Base-by-base conservation (phyloP, 768 basidiomycete species). In the Leccinum disarticulatum region DNA sequence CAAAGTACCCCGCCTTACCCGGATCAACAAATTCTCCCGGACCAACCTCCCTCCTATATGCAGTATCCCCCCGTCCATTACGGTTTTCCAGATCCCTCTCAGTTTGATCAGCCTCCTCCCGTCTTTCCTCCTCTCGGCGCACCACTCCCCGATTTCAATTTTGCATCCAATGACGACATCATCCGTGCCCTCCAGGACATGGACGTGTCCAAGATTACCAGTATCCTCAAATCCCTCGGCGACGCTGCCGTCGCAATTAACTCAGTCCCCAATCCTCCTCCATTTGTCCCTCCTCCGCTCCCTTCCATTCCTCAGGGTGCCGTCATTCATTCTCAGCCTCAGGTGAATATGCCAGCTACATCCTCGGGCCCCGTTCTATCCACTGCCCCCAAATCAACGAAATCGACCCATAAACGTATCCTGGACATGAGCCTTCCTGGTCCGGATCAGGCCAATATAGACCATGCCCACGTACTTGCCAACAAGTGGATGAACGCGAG, bases 401-500 rank as follows among this genome's bases (percentile, higher is more conserved):
- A 77, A 54, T 73, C 61, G 36, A 68, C 56, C 54, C 73, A 64
- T 70, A 80, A 76, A 54, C 74, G 76, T 48, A 75, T 77, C 3
- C 67, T 81, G 46, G 77, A 79, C 60, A 76, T 80, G 77, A 78
- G 70, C 61, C 71, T 77, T 31, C 73, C 75, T 36, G 77, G 74
- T 4, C 70, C 70, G 57, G 79, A 79, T 35, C 77, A 79, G 36
- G 73, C 68, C 6, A 81, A 79, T 63, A 70, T 80, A 11, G 83
- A 83, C 41, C 90, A 91, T 68, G 85, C 87, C 0, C 76, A 85
- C 58, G 69, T 91, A 62, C 81, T 93, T 30, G 85, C 90, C 1
- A 91, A 83, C 52, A 92, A 88, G 68, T 93, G 91, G 91, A 77
- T 92, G 74, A 85, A 81, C 58, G 79, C 89, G 6, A 75, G 74